Conservation (phyloP, 495 filamentous ascomycete species). For the Penicillium pancosmium region DNA sequence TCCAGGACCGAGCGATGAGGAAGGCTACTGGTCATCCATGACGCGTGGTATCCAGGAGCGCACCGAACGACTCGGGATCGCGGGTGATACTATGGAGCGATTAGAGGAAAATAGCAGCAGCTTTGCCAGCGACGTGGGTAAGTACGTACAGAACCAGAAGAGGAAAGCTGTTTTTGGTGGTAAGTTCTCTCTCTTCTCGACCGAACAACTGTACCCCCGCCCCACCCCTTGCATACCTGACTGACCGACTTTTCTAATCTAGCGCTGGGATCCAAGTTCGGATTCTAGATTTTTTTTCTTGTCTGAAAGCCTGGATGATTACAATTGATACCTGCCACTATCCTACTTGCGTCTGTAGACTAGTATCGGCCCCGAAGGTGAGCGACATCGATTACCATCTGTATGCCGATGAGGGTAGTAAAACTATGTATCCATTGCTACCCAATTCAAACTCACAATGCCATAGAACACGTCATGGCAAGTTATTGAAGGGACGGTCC, state of each 20-base stretch:
- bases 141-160: conserved; percentile 85
- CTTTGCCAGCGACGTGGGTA: conserved; percentile 85
- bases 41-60: conserved; percentile 84
- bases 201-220: neutral
- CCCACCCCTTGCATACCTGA: conserved; percentile 28
- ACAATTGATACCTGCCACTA: neutral
- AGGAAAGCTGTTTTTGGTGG: conserved; percentile 72
- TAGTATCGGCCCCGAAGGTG: neutral
- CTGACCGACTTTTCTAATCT: conserved; percentile 32
- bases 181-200: conserved; percentile 33
- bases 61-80: conserved; percentile 80
- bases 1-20: conserved; percentile 35
- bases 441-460: neutral
- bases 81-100: conserved; percentile 81
- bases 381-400: neutral
- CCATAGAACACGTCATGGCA: neutral
- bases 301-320: neutral
- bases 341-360: neutral
- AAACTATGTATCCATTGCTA: neutral
- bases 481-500: neutral
- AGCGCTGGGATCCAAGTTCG: conserved; percentile 51
- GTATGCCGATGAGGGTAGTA: neutral
- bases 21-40: conserved; percentile 73
- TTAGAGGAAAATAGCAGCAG: conserved; percentile 76
- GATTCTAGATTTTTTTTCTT: conserved; percentile 24